Percentiles rank a stretch among this genome's conserved stretches.
phyloP scores from a whole-genome alignment of 2,329 filamentous ascomycete genomes.

The Phialemoniopsis sp. region DNA sequence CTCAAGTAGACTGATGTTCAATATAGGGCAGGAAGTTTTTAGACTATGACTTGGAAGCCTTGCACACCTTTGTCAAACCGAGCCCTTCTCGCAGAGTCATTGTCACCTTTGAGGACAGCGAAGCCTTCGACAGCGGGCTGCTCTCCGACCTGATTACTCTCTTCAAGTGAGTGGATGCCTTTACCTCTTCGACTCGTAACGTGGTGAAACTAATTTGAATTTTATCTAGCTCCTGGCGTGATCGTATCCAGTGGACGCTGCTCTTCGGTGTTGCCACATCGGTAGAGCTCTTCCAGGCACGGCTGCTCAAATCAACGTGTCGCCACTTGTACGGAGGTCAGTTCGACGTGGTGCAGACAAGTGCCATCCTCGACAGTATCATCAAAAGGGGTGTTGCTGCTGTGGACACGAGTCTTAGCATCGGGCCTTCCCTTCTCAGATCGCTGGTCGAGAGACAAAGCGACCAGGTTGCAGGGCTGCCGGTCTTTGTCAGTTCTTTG shows the following conservation, averaged over 20 bases:
- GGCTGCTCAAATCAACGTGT: constrained; percentile 65
- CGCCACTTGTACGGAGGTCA: constrained; percentile 65
- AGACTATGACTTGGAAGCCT: constrained; percentile 73
- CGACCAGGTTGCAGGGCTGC: constrained; percentile 73
- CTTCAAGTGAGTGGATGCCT: constrained; percentile 50
- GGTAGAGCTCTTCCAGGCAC: constrained; percentile 72
- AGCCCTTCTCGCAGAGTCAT: constrained; percentile 57
- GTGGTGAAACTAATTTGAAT: neutral
- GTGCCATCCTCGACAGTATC: constrained; percentile 67
- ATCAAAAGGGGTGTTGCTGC: constrained; percentile 63
- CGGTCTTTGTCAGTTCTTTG: constrained; percentile 65
- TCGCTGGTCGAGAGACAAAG: constrained; percentile 67
- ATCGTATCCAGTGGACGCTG: constrained; percentile 72
- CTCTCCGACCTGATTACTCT: constrained; percentile 67
- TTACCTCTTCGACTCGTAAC: neutral
- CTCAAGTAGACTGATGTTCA: constrained; percentile 7
- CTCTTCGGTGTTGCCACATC: constrained; percentile 80
- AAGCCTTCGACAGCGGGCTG: constrained; percentile 72
- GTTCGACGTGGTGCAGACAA: constrained; percentile 73
- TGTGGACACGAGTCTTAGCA: constrained; percentile 48
- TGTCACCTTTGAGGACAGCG: constrained; percentile 75
- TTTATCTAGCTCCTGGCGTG: constrained; percentile 54
- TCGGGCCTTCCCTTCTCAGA: constrained; percentile 61
- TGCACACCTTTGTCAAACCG: constrained; percentile 55
- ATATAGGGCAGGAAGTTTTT: constrained; percentile 59